Conservation (phyloP, 2,329 filamentous ascomycete species). For the Colletotrichum eleusines region DNA sequence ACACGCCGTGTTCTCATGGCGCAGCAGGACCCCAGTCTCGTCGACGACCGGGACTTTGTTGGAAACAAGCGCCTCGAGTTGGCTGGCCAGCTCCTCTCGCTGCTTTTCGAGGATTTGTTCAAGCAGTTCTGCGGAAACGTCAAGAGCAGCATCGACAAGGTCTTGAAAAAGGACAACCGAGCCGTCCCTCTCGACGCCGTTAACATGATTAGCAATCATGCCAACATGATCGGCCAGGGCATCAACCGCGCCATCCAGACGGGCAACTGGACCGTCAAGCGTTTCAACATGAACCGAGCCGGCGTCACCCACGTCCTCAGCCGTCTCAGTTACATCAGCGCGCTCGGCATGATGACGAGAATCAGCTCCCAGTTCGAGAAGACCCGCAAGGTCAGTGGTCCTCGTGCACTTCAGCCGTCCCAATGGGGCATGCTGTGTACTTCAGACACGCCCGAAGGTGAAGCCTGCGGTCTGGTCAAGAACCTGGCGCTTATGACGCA, state of each 20-base stretch:
- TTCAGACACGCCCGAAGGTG: conserved; percentile 97
- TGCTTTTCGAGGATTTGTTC: conserved; percentile 97
- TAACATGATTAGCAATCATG: conserved; percentile 85
- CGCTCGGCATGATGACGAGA: conserved; percentile 99
- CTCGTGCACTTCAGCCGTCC: conserved; percentile 94
- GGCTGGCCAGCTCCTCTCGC: conserved; percentile 91
- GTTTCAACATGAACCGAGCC: conserved; percentile 98
- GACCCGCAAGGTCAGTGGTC: conserved; percentile 95
- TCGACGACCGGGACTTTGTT: conserved; percentile 97
- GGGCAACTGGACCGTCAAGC: conserved; percentile 97
- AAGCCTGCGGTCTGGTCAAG: conserved; percentile 97
- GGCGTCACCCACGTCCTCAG: conserved; percentile 97
- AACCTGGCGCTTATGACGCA: conserved; percentile 99
- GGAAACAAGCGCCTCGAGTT: conserved; percentile 97
- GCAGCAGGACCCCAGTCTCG: conserved; percentile 86
- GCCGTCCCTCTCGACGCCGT: conserved; percentile 90
- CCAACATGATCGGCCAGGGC: conserved; percentile 88
- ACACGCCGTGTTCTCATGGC: conserved; percentile 96
- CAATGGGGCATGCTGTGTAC: conserved; percentile 99
- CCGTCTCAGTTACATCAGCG: conserved; percentile 94
- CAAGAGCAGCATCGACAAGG: conserved; percentile 94
- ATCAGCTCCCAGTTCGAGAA: conserved; percentile 99
- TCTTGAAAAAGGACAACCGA: conserved; percentile 91
- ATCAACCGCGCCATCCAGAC: conserved; percentile 98
- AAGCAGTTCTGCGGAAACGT: conserved; percentile 93